Evolutionary conservation across 768 basidiomycete species (phyloP), one percentile per base, ranked within the genome.

Genomic region (Amanita rubescens): DNA sequence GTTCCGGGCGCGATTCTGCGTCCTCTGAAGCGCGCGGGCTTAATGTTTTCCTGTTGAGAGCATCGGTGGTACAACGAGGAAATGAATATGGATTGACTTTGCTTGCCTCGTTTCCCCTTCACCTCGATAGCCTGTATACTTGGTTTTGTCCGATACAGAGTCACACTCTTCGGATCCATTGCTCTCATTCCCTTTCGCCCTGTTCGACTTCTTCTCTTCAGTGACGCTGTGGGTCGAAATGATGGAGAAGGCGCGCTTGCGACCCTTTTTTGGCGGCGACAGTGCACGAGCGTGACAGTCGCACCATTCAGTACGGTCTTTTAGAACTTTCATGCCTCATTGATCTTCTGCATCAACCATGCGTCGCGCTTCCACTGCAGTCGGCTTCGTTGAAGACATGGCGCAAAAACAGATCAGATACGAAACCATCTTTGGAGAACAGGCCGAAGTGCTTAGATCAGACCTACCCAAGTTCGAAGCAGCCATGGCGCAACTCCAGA

Each of bases 401-500:
- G 34, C 27, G 49, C 46, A 54, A 33, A 54, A 30, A 30, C 27
- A 30, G 27, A 30, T 30, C 27, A 30, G 27, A 30, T 55, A 49
- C 47, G 35, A 51, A 43, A 38, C 17, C 30, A 44, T 44, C 43
- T 24, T 44, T 22, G 20, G 17, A 54, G 47, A 57, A 15, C 56
- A 57, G 45, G 44, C 53, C 25, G 2, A 41, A 39, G 44, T 49
- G 30, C 56, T 54, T 53, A 53, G 56, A 54, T 17, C 17, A 43
- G 56, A 57, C 53, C 42, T 8, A 48, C 53, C 45, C 56, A 37
- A 38, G 5, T 54, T 54, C 30, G 45, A 57, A 22, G 56, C 34
- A 34, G 56, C 56, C 11, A 33, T 57, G 46, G 35, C 44, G 24
- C 9, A 54, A 42, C 2, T 57, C 45, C 45, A 57, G 46, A 32